Base-by-base conservation (phyloP, 768 basidiomycete species). In the Phaffia australis region DNA sequence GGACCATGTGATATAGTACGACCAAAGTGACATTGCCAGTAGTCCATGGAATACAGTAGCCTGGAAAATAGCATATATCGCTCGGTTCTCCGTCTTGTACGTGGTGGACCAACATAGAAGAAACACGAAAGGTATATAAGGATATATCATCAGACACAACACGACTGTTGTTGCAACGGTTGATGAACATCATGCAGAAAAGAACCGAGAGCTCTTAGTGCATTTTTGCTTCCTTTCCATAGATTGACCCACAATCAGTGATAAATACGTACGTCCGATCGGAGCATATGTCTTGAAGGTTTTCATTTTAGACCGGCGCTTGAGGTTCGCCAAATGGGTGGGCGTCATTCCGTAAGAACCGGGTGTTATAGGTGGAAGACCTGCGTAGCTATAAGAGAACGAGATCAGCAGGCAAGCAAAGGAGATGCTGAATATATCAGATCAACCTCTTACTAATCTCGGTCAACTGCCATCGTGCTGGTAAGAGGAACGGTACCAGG, bases 61-160 rank as follows among this genome's bases (percentile, higher is more conserved):
- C 49, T 67, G 66, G 47, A 50, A 61, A 30, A 27, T 8, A 16
- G 60, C 66, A 4, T 49, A 61, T 29, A 29, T n/a, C 23, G 60
- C 54, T n/a, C n/a, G 21, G 6, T 49, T 27, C 2, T 61, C 55
- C 18, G 30, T 55, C 18, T 15, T 23, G 55, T 62, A 67, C 21
- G 60, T 57, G 16, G 66, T 60, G 9, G 46, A 29, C 55, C 57
- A 61, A 48, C 46, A 23, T 16, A 67, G 60, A 23, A 67, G 60
- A 32, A 49, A 57, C 15, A 57, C 48, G 60, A 67, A 67, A 30
- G 66, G 66, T 7, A 67, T 51, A 61, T 67, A 67, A 15, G 66
- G 66, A 35, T 63, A 63, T 23, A 50, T 30, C 5, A 67, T 19
- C 46, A 67, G 66, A 1, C 1, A 11, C 23, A 67, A 6, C 18